Percentiles rank a stretch among this genome's conserved stretches.
Evolutionary conservation across 495 filamentous ascomycete genomes (phyloP).

Genomic region (Aspergillus ostianus): DNA sequence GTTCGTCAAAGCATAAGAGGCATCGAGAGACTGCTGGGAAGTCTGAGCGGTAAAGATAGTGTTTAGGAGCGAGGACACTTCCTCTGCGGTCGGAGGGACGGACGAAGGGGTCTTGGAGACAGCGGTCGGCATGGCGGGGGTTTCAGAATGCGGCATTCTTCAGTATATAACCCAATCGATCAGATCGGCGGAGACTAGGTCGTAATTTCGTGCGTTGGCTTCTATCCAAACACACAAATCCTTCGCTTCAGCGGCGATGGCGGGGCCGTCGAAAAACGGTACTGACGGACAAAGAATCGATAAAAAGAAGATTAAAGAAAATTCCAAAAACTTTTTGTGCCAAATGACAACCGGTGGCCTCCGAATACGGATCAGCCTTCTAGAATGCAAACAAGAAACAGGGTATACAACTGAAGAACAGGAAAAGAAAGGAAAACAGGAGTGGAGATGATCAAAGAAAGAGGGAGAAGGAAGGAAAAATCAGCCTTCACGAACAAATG

Average conservation of each 20-base stretch:
- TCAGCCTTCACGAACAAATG: conserved; percentile 4
- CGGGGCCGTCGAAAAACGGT: conserved; percentile 1
- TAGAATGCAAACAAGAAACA: conserved; percentile 8
- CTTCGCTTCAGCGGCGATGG: background rate
- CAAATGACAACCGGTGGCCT: background rate
- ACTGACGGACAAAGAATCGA: conserved; percentile 7
- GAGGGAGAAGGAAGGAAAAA: conserved; percentile 19
- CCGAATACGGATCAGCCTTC: background rate
- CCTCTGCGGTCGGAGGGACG: conserved; percentile 64
- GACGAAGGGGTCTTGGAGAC: conserved; percentile 55
- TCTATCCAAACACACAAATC: background rate
- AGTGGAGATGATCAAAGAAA: conserved; percentile 9
- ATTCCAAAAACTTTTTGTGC: conserved; percentile 6
- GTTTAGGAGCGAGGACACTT: conserved; percentile 69
- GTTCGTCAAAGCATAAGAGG: conserved; percentile 77
- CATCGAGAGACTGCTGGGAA: conserved; percentile 84
- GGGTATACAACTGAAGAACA: conserved; percentile 16
- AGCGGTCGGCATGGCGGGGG: conserved; percentile 56
- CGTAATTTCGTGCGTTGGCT: background rate
- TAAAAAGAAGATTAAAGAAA: conserved; percentile 6
- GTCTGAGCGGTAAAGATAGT: conserved; percentile 77
- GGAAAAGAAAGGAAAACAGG: conserved; percentile 6
- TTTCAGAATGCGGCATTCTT: conserved; percentile 67
- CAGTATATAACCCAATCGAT: conserved; percentile 4
- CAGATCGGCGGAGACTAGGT: background rate